Base-by-base conservation (phyloP, 148 eudicot genomes). In the Camellia lanceoleosa region DNA sequence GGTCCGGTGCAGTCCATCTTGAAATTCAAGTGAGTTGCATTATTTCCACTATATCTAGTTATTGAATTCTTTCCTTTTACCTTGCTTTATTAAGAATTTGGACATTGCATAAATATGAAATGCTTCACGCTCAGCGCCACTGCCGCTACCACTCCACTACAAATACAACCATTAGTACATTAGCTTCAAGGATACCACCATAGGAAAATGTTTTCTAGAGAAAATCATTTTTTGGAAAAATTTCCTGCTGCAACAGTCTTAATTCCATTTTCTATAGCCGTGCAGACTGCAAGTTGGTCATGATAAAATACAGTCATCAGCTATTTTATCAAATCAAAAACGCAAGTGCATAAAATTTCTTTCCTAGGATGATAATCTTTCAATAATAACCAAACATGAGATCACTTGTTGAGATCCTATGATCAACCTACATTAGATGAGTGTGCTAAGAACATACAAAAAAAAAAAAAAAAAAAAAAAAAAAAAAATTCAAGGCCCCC, bases 1-100 rank as follows among this genome's bases (percentile, higher is more conserved):
- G 99, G 99, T 74, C 99, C 98, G 0, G 99, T 96, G 49, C 99
- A 96, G 83, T 64, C 93, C 62, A 88, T 96, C 88, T 84, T 96
- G 83, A 96, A 93, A 81, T 96, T 92, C 89, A 93, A 85, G 99
- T 95, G 52, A 90, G 90, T 76, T 68, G 42, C 59, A n/a, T 13
- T 49, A 10, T 73, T 63, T 66, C 78, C 38, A 80, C 14, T 9
- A 49, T 71, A 19, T 59, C 6, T 46, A 54, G 74, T 38, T 58
- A 44, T 43, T 38, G 16, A 18, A 4, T 79, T 63, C 74, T 44
- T 19, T 62, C 54, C 0, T 54, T 47, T 11, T 47, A 46, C 74
- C 51, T 58, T 30, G 20, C 72, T 47, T 38, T 19, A 67, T 68
- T 38, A 15, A 41, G 52, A 15, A 51, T 71, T 59, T 51, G 59